Evolutionary conservation across 2,329 filamentous ascomycete genomes (phyloP).

Genomic region (Fusarium sublunatum): DNA sequence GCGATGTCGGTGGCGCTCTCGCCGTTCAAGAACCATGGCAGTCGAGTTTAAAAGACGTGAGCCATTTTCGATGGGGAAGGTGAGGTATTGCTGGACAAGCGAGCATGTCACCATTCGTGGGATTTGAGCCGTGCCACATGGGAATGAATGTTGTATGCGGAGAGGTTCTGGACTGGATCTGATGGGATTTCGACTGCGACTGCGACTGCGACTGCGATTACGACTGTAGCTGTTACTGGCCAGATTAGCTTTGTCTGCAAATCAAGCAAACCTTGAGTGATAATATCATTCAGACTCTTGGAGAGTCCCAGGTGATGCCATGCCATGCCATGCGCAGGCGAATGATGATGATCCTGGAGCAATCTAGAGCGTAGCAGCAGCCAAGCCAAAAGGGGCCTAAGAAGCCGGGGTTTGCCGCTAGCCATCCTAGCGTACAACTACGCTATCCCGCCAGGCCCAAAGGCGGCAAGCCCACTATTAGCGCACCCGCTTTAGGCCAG

Average conservation of each 20-base stretch:
- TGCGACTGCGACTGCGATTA: too few species aligned
- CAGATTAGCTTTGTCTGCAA: too few species aligned
- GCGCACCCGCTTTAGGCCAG: constrained; percentile 41
- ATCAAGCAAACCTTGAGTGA: too few species aligned
- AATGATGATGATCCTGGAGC: constrained; percentile 28
- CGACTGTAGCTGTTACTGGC: too few species aligned
- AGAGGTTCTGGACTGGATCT: constrained; percentile 10
- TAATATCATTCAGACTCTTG: too few species aligned
- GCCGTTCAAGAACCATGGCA: constrained; percentile 18
- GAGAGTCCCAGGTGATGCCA: background rate
- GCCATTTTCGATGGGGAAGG: constrained; percentile 21
- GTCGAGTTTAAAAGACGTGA: constrained; percentile 17
- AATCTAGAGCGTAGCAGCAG: constrained; percentile 33
- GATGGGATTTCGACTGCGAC: too few species aligned
- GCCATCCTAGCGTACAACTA: constrained; percentile 9
- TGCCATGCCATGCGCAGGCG: constrained; percentile 9
- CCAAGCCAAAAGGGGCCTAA: constrained; percentile 8
- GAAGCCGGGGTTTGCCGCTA: constrained; percentile 27
- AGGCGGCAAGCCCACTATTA: constrained; percentile 39
- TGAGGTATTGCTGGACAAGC: background rate
- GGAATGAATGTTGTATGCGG: constrained; percentile 1
- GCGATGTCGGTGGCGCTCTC: constrained; percentile 22
- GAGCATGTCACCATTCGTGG: constrained; percentile 22
- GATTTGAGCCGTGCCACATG: constrained; percentile 34
- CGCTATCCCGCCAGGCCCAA: constrained; percentile 34